Evolutionary conservation across 768 basidiomycete species (phyloP).

Genomic region (Tubosaeta sp.): DNA sequence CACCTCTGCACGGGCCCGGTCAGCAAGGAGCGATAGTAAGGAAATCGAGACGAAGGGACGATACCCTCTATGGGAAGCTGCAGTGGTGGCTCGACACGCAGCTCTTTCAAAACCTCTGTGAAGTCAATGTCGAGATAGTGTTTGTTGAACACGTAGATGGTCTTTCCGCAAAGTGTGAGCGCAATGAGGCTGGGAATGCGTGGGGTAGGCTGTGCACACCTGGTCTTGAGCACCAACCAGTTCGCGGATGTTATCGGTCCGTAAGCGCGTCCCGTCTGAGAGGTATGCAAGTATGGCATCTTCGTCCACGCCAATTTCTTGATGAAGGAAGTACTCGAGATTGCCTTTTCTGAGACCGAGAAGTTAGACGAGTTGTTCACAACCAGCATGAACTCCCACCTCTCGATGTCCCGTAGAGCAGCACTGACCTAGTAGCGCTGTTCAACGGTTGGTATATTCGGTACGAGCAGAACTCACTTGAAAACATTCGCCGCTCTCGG

Average conservation of each 20-base stretch:
- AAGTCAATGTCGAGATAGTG: slow-evolving; percentile 68
- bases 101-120: slow-evolving; percentile 58
- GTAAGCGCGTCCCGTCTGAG: slow-evolving; percentile 72
- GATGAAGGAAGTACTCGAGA: slow-evolving; percentile 67
- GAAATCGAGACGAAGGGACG: background rate
- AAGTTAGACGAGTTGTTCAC: slow-evolving; percentile 6
- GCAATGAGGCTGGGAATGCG: background rate
- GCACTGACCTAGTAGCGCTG: slow-evolving; percentile 42
- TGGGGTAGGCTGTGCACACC: slow-evolving; percentile 37
- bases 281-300: slow-evolving; percentile 73
- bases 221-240: slow-evolving; percentile 72
- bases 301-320: slow-evolving; percentile 67
- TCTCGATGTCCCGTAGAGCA: slow-evolving; percentile 72
- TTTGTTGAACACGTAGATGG: slow-evolving; percentile 83
- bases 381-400: slow-evolving; percentile 37
- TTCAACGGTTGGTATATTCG: background rate
- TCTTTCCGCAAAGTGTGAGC: slow-evolving; percentile 34
- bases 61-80: slow-evolving; percentile 69
- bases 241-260: slow-evolving; percentile 69
- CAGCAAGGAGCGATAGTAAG: background rate
- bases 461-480: slow-evolving; percentile 38
- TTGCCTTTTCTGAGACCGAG: slow-evolving; percentile 46
- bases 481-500: slow-evolving; percentile 59
- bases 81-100: slow-evolving; percentile 56
- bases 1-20: slow-evolving; percentile 37